phyloP scores from a whole-genome alignment of 2,329 filamentous ascomycete genomes.

The Sporothrix mexicana region DNA sequence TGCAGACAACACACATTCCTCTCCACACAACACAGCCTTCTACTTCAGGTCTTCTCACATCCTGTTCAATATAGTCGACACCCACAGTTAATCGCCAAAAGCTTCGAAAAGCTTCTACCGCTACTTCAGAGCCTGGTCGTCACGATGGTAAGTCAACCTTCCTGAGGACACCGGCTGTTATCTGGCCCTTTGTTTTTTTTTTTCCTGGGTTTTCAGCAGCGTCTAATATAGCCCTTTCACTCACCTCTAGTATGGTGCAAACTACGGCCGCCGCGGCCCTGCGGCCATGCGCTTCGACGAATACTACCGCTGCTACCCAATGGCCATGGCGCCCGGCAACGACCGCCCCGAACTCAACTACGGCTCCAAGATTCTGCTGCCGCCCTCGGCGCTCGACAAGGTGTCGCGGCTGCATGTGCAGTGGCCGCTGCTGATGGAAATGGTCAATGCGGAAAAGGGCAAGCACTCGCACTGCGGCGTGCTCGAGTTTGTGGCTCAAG shows the following conservation, averaged over 20 bases:
- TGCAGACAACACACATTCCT: not conserved
- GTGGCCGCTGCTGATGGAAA: slow-evolving; percentile 96
- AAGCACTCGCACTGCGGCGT: slow-evolving; percentile 92
- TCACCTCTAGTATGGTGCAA: slow-evolving; percentile 14
- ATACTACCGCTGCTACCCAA: slow-evolving; percentile 96
- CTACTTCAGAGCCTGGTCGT: not conserved
- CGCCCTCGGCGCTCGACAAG: slow-evolving; percentile 95
- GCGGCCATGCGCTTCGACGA: slow-evolving; percentile 86
- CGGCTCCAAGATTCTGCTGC: slow-evolving; percentile 96
- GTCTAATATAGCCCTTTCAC: not conserved
- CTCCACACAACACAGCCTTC: not conserved
- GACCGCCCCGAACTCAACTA: slow-evolving; percentile 91
- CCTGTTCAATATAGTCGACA: no score
- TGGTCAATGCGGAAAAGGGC: slow-evolving; percentile 83
- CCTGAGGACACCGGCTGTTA: not conserved
- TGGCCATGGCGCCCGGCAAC: slow-evolving; percentile 89
- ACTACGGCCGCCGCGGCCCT: slow-evolving; percentile 50
- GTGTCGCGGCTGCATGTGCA: slow-evolving; percentile 94
- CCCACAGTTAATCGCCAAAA: no score
- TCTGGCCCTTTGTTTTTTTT: not conserved
- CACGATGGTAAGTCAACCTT: not conserved
- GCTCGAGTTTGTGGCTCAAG: slow-evolving; percentile 95
- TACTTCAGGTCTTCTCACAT: not conserved
- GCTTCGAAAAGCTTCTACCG: not conserved
- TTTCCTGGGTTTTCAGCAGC: no score